Evolutionary conservation across 208 protist genomes (phyloP).

Genomic region (Acanthamoeba royreba): DNA sequence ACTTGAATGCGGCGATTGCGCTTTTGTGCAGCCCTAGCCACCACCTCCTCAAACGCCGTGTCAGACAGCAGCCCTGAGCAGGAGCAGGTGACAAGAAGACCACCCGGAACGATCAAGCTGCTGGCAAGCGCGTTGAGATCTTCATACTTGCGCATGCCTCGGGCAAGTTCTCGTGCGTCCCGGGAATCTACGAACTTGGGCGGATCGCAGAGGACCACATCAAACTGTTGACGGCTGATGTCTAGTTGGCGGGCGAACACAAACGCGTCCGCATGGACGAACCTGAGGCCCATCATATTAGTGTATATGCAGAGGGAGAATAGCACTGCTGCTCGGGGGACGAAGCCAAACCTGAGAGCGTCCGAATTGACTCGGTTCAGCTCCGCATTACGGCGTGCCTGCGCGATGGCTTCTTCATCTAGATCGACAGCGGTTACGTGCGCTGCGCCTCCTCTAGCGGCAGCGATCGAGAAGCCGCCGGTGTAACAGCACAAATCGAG

Average conservation of each 20-base stretch:
- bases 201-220: slow-evolving; percentile 13
- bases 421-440: slow-evolving; percentile 4
- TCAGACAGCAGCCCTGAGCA: slow-evolving; percentile 18
- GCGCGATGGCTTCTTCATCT: neutral
- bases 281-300: neutral
- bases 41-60: neutral
- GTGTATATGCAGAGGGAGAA: neutral
- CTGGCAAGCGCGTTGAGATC: neutral
- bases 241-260: slow-evolving; percentile 8
- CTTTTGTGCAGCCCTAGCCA: neutral
- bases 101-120: neutral
- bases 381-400: neutral
- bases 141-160: slow-evolving; percentile 12
- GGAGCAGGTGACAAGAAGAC: neutral
- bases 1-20: neutral
- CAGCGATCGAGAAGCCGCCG: neutral
- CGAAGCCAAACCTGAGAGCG: neutral
- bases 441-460: neutral
- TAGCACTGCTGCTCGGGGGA: neutral
- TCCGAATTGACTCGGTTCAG: neutral
- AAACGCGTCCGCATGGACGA: slow-evolving; percentile 2
- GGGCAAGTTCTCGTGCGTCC: neutral
- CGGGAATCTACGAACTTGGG: neutral
- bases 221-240: neutral
- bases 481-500: neutral